A percentile compares a stretch with the other conserved stretches of the same genome.
Conservation (phyloP, 257 asterid genomes). For the Solanum tarapatanum region DNA sequence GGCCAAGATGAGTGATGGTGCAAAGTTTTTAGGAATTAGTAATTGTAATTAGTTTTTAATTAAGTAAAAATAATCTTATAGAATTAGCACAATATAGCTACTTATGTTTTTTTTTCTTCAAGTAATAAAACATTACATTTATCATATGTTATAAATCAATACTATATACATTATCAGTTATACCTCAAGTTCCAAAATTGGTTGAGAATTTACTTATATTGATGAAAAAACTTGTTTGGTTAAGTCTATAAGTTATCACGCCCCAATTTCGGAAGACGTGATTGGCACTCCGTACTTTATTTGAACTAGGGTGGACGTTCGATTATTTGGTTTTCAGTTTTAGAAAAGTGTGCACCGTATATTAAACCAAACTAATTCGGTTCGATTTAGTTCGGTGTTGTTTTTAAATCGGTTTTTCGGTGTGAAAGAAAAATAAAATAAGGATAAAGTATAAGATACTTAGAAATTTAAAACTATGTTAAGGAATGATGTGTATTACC, state of each 20-base stretch:
- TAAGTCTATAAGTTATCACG: background rate
- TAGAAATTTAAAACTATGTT: too few species aligned
- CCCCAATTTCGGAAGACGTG: background rate
- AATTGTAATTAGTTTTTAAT: background rate
- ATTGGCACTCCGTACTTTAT: too few species aligned
- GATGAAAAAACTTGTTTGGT: background rate
- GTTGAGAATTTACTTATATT: too few species aligned
- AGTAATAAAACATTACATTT: background rate
- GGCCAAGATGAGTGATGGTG: constrained; percentile 15
- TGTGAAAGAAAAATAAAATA: too few species aligned
- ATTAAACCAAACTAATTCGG: too few species aligned
- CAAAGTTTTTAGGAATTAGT: background rate
- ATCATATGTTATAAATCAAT: background rate
- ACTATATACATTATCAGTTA: background rate
- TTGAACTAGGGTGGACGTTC: too few species aligned
- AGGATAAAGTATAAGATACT: too few species aligned
- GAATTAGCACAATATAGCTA: background rate
- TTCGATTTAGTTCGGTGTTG: too few species aligned
- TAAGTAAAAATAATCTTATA: background rate
- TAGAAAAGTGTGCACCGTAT: too few species aligned
- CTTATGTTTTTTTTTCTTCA: background rate
- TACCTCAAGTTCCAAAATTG: background rate
- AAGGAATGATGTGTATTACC: too few species aligned
- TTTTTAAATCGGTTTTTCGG: too few species aligned
- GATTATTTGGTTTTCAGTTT: too few species aligned